Percentiles rank a stretch among this genome's conserved stretches.
phyloP scores from a whole-genome alignment of 495 filamentous ascomycete genomes.

The Pyronema omphalodes region DNA sequence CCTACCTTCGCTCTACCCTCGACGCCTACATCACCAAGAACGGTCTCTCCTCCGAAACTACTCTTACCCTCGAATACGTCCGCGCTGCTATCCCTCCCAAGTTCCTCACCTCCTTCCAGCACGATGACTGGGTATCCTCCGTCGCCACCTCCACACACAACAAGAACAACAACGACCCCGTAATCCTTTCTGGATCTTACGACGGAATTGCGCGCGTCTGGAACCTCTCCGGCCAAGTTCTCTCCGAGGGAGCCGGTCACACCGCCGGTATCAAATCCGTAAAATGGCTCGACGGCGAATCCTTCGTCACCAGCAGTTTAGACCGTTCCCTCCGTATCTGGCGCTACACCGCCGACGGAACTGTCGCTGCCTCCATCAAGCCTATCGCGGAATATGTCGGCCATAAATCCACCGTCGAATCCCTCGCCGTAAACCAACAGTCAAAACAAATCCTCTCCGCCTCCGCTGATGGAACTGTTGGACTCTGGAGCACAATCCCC shows the following conservation, averaged over 20 bases:
- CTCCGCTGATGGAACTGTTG: constrained; percentile 58
- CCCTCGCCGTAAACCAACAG: constrained; percentile 54
- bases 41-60: constrained; percentile 74
- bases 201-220: constrained; percentile 77
- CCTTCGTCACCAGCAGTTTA: constrained; percentile 60
- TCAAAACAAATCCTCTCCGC: constrained; percentile 66
- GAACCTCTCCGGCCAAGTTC: constrained; percentile 62
- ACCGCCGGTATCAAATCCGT: constrained; percentile 56
- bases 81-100: constrained; percentile 73
- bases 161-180: constrained; percentile 38
- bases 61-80: constrained; percentile 78
- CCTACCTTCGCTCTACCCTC: constrained; percentile 70
- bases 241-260: constrained; percentile 65
- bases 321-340: constrained; percentile 74
- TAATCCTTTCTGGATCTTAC: constrained; percentile 71
- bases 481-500: constrained; percentile 68
- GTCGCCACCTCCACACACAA: constrained; percentile 62
- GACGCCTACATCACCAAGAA: constrained; percentile 73
- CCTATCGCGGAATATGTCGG: constrained; percentile 63
- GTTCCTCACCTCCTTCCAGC: constrained; percentile 72
- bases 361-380: constrained; percentile 37
- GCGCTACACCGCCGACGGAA: constrained; percentile 58
- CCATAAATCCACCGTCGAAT: constrained; percentile 56
- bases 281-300: constrained; percentile 27
- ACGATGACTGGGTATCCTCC: constrained; percentile 91